Base-by-base conservation (phyloP, 805 yeast genomes). In the Lipomyces oligophaga region DNA sequence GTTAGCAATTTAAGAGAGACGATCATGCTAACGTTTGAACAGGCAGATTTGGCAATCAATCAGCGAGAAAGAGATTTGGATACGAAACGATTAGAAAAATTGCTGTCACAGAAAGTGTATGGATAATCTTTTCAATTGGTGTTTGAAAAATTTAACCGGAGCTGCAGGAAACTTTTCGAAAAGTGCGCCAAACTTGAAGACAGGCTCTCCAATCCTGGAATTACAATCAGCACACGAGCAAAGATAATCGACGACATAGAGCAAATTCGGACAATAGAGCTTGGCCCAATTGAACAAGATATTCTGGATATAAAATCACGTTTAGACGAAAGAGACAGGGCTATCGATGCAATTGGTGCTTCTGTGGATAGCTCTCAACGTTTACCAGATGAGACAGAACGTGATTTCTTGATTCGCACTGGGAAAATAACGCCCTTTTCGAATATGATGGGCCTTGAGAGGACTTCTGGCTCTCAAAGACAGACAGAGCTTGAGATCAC, bases 401-500 rank as follows among this genome's bases (percentile, higher is more conserved):
- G 78, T 46, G 97, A 89, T 41, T 89, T 66, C 60, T 70, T 93
- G 50, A 77, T 93, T 0, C 73, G 98, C 54, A 89, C 90, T 0
- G 98, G 98, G 24, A 81, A 87, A 63, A 78, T 88, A 45, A 93
- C 98, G 0, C 97, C 97, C 0, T 93, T 93, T 70, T 95, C 96
- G 8, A 77, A 78, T 25, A 67, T 77, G 18, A 71, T 73, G 33
- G 81, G 78, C 1, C 83, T 86, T 57, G 72, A 69, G 15, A 72
- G 71, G 32, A 58, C 55, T 10, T 58, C 61, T 3, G 73, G 68
- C 1, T 24, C 13, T 18, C 21, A 5, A 7, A 25, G 68, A 62
- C 13, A 66, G 62, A 34, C 16, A 27, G 5, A 45, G 21, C 22
- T 13, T 6, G 42, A 41, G 27, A 40, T 37, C 5, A 38, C 44